Evolutionary conservation across 495 filamentous ascomycete genomes (phyloP), one percentile per base, ranked within the genome.

Genomic region (Hypoxylon perforatum): DNA sequence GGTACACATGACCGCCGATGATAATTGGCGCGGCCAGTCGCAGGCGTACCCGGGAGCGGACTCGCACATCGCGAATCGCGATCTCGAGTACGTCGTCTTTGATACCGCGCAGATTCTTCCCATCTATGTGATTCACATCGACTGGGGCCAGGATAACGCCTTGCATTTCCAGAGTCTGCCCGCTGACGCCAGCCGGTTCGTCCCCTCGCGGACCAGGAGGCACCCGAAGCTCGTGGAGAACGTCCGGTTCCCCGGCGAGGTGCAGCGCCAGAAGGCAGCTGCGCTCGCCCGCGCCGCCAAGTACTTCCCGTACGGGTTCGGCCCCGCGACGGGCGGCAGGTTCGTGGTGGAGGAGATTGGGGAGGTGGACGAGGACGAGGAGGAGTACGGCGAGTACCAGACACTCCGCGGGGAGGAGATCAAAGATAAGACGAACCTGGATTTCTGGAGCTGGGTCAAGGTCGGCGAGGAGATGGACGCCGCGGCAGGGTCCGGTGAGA

Each of bases 301-400:
- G 48, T 80, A 72, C 61, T 81, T 81, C 52, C 77, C 78, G 2
- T 79, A 77, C 48, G 78, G 78, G 10, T 81, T 69, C 63, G 78
- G 78, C 0, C 76, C 77, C 4, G 73, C 76, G n/a, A 76, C 61
- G 1, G 76, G 73, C 5, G 67, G 63, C 0, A 67, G 25, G 25
- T 76, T 80, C 23, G 76, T 77, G 1, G 75, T 81, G 49, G 76
- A 81, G 56, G 78, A 81, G 54, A 68, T 77, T 18, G 77, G 75
- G 0, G 76, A 78, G 28, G 61, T 75, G 11, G 67, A 72, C 28
- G 78, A 80, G 19, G 78, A 81, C 47, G 63, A 66, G 10, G 63
- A 66, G 36, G 68, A 78, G 21, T 79, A 79, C 61, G 77, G 78
- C 4, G 78, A 80, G 12, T 81, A 76, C 57, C 78, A 80, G 59